Conservation (phyloP, 768 basidiomycete genomes). For the Tricholomella constricta region DNA sequence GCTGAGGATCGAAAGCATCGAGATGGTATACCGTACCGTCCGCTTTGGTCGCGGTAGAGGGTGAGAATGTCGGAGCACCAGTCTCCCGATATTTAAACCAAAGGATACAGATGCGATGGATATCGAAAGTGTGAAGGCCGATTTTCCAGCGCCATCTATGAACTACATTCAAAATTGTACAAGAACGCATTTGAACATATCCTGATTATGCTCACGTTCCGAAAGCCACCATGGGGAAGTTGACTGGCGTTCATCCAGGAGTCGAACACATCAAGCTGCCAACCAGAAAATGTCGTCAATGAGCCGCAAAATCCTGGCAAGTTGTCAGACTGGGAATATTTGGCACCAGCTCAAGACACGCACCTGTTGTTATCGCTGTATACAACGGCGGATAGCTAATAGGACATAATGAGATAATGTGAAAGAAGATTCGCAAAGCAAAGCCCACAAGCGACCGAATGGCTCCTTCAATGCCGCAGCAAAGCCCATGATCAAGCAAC, state of each 20-base stretch:
- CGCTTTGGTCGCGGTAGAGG: conserved; percentile 42
- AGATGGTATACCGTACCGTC: conserved; percentile 50
- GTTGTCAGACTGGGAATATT: not conserved
- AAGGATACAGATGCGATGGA: conserved; percentile 77
- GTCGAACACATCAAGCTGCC: conserved; percentile 87
- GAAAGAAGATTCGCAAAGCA: not conserved
- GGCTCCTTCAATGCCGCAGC: conserved; percentile 69
- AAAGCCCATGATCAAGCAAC: conserved; percentile 92
- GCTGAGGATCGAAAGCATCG: conserved; percentile 56
- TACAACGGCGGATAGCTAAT: conserved; percentile 87
- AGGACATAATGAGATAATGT: conserved; percentile 6
- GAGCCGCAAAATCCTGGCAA: conserved; percentile 92
- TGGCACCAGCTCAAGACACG: conserved; percentile 8
- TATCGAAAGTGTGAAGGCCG: conserved; percentile 75
- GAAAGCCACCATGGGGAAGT: conserved; percentile 61
- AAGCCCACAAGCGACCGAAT: conserved; percentile 71
- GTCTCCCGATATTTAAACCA: conserved; percentile 63
- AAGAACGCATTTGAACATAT: not conserved
- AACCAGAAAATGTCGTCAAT: conserved; percentile 93
- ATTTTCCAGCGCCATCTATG: conserved; percentile 82
- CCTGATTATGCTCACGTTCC: conserved; percentile 56
- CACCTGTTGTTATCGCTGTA: conserved; percentile 85
- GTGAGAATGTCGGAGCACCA: conserved; percentile 43
- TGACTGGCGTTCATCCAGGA: conserved; percentile 76
- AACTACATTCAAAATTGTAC: conserved; percentile 50